These are phyloP conservation scores for Vaccinium vitisidaea DNA, from an alignment of 148 eudicot species.

Conservation along the genomic window DNA sequence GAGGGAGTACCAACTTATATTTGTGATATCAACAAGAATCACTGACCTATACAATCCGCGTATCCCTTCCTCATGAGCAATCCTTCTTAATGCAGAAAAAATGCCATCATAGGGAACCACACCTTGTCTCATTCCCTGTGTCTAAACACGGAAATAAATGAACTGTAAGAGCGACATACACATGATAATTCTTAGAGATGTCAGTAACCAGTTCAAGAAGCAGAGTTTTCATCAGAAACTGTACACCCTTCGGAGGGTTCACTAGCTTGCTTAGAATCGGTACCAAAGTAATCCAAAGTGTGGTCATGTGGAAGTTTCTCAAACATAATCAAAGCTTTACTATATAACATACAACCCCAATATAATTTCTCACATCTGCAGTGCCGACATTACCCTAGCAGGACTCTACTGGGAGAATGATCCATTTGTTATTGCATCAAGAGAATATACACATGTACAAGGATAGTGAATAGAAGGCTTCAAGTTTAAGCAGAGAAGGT, in stretches of 20 bases:
- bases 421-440: background rate
- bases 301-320: background rate
- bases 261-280: background rate
- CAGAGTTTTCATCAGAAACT: background rate
- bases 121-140: constrained; percentile 82
- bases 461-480: background rate
- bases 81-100: constrained; percentile 76
- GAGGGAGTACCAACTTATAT: background rate
- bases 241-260: background rate
- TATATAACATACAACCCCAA: background rate
- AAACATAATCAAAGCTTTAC: background rate
- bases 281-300: background rate
- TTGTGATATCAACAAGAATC: background rate
- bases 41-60: constrained; percentile 82
- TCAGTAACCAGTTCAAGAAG: background rate
- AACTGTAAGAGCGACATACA: background rate
- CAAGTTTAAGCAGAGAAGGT: background rate
- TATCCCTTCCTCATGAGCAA: constrained; percentile 72
- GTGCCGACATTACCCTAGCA: background rate
- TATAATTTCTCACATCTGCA: background rate
- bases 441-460: background rate
- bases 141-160: constrained; percentile 38
- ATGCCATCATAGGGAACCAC: constrained; percentile 78
- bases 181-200: background rate
- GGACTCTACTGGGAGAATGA: background rate